phyloP scores from a whole-genome alignment of 129 eudicot genomes.

The Saposhnikovia divaricata region DNA sequence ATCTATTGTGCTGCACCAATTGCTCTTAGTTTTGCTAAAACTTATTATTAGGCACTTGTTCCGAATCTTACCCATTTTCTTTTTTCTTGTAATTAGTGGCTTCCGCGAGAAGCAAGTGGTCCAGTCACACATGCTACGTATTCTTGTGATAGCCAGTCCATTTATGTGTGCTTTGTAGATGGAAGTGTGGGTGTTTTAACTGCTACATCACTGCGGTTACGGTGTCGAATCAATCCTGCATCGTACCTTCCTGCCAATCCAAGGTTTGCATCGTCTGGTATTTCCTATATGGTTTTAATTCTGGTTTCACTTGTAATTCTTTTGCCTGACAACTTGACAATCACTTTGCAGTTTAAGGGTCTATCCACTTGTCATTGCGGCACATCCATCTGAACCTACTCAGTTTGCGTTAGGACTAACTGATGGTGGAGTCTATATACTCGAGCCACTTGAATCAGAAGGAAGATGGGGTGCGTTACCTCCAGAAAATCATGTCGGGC shows the following conservation, averaged over 20 bases:
- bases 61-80: neutral
- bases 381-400: slow-evolving; percentile 69
- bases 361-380: slow-evolving; percentile 68
- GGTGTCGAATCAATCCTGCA: slow-evolving; percentile 55
- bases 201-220: slow-evolving; percentile 55
- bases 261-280: slow-evolving; percentile 26
- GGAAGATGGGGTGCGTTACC: slow-evolving; percentile 64
- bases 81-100: slow-evolving; percentile 45
- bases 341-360: slow-evolving; percentile 42
- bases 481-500: slow-evolving; percentile 47
- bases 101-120: slow-evolving; percentile 70
- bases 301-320: neutral
- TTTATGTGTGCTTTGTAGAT: slow-evolving; percentile 65
- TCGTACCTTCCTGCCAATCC: slow-evolving; percentile 66
- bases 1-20: neutral
- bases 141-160: slow-evolving; percentile 77
- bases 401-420: slow-evolving; percentile 79
- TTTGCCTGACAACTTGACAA: slow-evolving; percentile 8
- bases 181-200: slow-evolving; percentile 72
- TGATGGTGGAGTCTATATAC: slow-evolving; percentile 58
- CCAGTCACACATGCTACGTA: slow-evolving; percentile 75
- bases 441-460: slow-evolving; percentile 74
- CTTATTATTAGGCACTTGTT: neutral
- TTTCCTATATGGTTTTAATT: neutral
- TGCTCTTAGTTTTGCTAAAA: neutral